Percentiles rank a stretch among this genome's conserved stretches.
Conservation (phyloP, 176 grass and related monocot genomes). For the Dendrocalamus sinicus region DNA sequence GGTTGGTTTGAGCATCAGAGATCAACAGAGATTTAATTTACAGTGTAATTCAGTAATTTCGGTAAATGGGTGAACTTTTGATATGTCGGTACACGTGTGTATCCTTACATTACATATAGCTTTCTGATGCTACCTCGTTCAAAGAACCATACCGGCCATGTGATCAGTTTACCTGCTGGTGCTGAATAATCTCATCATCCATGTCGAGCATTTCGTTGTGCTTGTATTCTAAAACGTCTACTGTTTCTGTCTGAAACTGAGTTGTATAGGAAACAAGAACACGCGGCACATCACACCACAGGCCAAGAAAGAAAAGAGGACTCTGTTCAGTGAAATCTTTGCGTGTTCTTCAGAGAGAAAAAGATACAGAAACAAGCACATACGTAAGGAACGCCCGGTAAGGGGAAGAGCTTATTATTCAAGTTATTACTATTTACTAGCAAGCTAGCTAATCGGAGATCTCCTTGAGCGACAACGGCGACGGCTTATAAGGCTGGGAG, state of each 20-base stretch:
- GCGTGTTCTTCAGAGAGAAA: background rate
- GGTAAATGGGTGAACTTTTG: background rate
- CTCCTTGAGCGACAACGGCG: background rate
- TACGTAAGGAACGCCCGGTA: background rate
- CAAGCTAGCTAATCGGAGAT: slow-evolving; percentile 23
- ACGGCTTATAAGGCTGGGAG: slow-evolving; percentile 26
- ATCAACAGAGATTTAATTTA: background rate
- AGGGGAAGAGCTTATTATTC: slow-evolving; percentile 7
- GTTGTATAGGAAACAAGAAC: background rate
- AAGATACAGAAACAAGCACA: slow-evolving; percentile 12
- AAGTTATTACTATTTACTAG: background rate
- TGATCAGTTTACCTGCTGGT: background rate
- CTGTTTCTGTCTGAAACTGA: background rate
- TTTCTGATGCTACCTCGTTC: no score
- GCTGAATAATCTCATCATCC: background rate
- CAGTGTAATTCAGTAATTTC: background rate
- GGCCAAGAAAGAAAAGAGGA: background rate
- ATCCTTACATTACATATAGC: background rate
- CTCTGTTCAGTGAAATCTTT: background rate
- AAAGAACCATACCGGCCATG: background rate
- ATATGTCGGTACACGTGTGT: background rate
- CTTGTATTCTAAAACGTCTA: background rate
- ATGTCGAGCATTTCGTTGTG: background rate
- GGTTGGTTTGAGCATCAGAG: background rate
- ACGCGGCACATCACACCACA: background rate